Conservation (phyloP, 1,139 yeast species). For the Lodderomyces elongisporus region DNA sequence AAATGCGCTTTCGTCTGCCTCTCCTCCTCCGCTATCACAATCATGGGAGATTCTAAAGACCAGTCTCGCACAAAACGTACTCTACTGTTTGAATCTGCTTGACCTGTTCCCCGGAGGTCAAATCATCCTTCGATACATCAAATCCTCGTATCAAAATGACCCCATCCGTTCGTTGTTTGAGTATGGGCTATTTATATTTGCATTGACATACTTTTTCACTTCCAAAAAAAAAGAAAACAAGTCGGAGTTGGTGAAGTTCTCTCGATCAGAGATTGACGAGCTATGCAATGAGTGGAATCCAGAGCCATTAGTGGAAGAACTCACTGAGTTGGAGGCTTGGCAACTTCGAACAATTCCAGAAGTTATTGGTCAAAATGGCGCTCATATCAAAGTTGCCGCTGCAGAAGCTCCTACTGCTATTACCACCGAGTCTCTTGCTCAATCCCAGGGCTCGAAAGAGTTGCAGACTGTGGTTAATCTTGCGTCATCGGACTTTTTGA, state of each 20-base stretch:
- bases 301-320: slow-evolving; percentile 63
- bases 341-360: slow-evolving; percentile 60
- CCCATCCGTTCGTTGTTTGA: slow-evolving; percentile 88
- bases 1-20: slow-evolving; percentile 1
- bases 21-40: slow-evolving; percentile 25
- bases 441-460: neutral
- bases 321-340: slow-evolving; percentile 54
- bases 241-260: slow-evolving; percentile 62
- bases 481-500: slow-evolving; percentile 59
- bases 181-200: slow-evolving; percentile 72
- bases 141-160: slow-evolving; percentile 88
- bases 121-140: slow-evolving; percentile 68
- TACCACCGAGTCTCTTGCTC: neutral
- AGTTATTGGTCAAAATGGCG: slow-evolving; percentile 51
- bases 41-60: slow-evolving; percentile 36
- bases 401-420: no score
- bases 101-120: slow-evolving; percentile 74
- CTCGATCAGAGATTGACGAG: slow-evolving; percentile 70
- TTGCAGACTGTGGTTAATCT: slow-evolving; percentile 54
- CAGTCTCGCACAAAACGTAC: slow-evolving; percentile 32
- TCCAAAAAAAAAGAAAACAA: slow-evolving; percentile 78
- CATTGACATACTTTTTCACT: slow-evolving; percentile 76
- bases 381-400: slow-evolving; percentile 35
- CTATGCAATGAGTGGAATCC: slow-evolving; percentile 90
- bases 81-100: slow-evolving; percentile 32